phyloP scores from a whole-genome alignment of 768 basidiomycete species.

The Sporobolomyces roseus region DNA sequence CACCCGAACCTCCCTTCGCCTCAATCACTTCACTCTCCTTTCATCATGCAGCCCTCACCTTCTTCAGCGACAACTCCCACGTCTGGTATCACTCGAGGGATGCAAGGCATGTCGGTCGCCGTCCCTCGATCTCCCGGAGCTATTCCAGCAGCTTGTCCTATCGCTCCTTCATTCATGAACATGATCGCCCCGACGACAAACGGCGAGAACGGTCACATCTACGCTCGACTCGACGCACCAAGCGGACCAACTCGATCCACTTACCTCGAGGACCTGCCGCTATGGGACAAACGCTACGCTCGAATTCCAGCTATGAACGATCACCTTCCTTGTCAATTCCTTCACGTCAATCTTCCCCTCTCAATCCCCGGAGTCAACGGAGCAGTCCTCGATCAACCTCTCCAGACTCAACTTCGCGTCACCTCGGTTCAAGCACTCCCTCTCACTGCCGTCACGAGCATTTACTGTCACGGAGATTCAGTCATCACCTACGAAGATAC shows the following conservation, averaged over 20 bases:
- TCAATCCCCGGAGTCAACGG: constrained; percentile 24
- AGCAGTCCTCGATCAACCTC: background rate
- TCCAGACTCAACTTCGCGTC: constrained; percentile 31
- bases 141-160: constrained; percentile 8
- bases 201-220: constrained; percentile 1
- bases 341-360: constrained; percentile 40
- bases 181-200: background rate
- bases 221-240: constrained; percentile 1
- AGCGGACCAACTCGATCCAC: background rate
- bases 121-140: constrained; percentile 1
- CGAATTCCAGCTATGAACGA: constrained; percentile 39
- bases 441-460: constrained; percentile 36
- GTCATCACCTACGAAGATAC: constrained; percentile 34
- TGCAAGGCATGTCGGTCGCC: constrained; percentile 35
- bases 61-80: constrained; percentile 21
- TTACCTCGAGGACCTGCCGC: constrained; percentile 40
- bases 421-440: constrained; percentile 30
- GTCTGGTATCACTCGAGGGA: constrained; percentile 25
- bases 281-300: constrained; percentile 26
- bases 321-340: constrained; percentile 43
- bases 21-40: constrained; percentile 14
- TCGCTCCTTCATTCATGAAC: constrained; percentile 25
- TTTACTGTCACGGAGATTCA: constrained; percentile 36
- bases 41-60: constrained; percentile 17
- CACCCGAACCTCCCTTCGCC: too few relatives aligned